Evolutionary conservation across 2,329 filamentous ascomycete genomes (phyloP).

Genomic region (Fusarium virguliforme): DNA sequence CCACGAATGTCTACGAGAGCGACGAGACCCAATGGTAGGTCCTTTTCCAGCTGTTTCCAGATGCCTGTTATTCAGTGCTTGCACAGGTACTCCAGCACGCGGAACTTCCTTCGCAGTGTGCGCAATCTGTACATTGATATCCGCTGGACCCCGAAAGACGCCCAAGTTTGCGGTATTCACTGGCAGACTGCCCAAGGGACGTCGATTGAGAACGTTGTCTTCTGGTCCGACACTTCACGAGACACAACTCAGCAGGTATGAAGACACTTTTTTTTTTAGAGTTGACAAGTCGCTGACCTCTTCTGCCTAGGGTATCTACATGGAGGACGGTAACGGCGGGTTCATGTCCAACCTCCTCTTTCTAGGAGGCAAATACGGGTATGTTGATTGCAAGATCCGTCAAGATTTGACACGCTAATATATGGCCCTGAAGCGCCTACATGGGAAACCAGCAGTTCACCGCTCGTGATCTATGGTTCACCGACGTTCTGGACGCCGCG

Average conservation of each 20-base stretch:
- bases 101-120: constrained; percentile 76
- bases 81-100: constrained; percentile 58
- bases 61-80: not conserved
- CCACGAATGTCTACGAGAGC: constrained; percentile 21
- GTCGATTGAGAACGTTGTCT: constrained; percentile 66
- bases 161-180: constrained; percentile 66
- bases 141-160: constrained; percentile 50
- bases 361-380: constrained; percentile 70
- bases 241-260: constrained; percentile 48
- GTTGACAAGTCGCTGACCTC: not conserved
- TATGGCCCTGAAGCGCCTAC: constrained; percentile 56
- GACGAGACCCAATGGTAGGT: constrained; percentile 45
- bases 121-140: constrained; percentile 77
- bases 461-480: constrained; percentile 76
- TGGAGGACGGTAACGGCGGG: constrained; percentile 58
- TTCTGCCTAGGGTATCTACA: constrained; percentile 41
- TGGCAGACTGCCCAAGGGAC: constrained; percentile 75
- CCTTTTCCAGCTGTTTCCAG: constrained; percentile 2
- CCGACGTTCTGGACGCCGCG: constrained; percentile 72
- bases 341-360: constrained; percentile 74
- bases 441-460: constrained; percentile 78
- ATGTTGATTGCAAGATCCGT: not conserved
- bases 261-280: too few species aligned
- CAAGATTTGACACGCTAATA: constrained; percentile 40
- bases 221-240: constrained; percentile 55